Evolutionary conservation across 192 early-diverging fungal genomes (phyloP), one percentile per base, ranked within the genome.

Genomic region (Pecoramyces ruminantium): DNA sequence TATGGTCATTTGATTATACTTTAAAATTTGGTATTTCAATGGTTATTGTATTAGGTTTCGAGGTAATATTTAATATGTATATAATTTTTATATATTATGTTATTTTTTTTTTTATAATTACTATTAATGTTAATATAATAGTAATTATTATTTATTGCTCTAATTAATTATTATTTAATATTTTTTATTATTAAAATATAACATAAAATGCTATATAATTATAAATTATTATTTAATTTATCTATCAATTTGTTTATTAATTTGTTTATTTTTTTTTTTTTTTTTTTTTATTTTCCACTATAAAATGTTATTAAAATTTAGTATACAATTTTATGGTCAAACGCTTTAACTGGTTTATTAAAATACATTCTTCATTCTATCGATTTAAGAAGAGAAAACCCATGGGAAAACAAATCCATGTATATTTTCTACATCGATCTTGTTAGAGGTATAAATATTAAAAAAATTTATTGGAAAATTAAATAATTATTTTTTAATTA

Each of bases 31-130:
- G 94, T 17, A 89, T 95, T 8, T 93, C 89, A 39, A 96, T 97
- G 95, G 95, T 99, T 92, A 94, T 98, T 78, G 94, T 97, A 82
- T 99, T 99, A 92, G 97, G 95, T 21, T 99, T 99, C 85, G 97
- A 98, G 89, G 94, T 94, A 84, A n/a, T n/a, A n/a, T n/a, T n/a
- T n/a, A n/a, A n/a, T n/a, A n/a, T n/a, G n/a, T n/a, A n/a, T n/a
- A n/a, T n/a, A n/a, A n/a, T n/a, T n/a, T n/a, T n/a, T n/a, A n/a
- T n/a, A n/a, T n/a, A n/a, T n/a, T n/a, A n/a, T n/a, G n/a, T n/a
- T n/a, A n/a, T n/a, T n/a, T n/a, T n/a, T n/a, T n/a, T n/a, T n/a
- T n/a, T n/a, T n/a, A n/a, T n/a, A n/a, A n/a, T n/a, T n/a, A n/a
- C n/a, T n/a, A n/a, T n/a, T n/a, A n/a, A n/a, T n/a, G n/a, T n/a